Conservation (phyloP, 805 yeast genomes). For the Lachancea meyersii region DNA sequence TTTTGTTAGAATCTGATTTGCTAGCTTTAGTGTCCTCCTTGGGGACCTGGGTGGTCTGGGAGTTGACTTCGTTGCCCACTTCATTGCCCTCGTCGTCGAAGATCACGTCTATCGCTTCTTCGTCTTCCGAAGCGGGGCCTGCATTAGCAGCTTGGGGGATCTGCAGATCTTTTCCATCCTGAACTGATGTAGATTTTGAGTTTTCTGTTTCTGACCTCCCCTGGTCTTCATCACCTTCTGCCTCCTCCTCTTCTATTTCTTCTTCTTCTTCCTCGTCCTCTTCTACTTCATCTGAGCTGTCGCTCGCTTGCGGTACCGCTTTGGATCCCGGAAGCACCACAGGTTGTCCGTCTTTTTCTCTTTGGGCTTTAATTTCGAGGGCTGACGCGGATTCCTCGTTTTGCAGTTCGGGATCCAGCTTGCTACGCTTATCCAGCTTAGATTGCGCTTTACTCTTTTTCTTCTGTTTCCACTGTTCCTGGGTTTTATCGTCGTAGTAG, state of each 20-base stretch:
- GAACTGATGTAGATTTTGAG: slow-evolving; percentile 12
- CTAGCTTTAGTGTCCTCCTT: slow-evolving; percentile 11
- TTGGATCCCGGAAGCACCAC: slow-evolving; percentile 36
- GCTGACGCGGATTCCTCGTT: slow-evolving; percentile 49
- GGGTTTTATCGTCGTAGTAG: slow-evolving; percentile 85
- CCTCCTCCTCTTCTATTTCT: slow-evolving; percentile 19
- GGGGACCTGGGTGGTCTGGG: background rate
- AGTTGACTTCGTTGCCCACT: slow-evolving; percentile 15
- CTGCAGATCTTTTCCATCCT: slow-evolving; percentile 7
- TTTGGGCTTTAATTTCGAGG: slow-evolving; percentile 50
- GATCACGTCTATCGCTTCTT: slow-evolving; percentile 36
- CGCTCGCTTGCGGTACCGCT: slow-evolving; percentile 14
- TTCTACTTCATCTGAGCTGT: slow-evolving; percentile 4
- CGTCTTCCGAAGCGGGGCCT: slow-evolving; percentile 17
- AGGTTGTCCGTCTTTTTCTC: slow-evolving; percentile 48
- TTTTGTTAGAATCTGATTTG: no score
- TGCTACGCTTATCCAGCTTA: slow-evolving; percentile 55
- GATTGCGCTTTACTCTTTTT: slow-evolving; percentile 64
- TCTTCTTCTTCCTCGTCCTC: slow-evolving; percentile 6
- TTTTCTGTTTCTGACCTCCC: background rate
- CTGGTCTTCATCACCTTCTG: slow-evolving; percentile 18
- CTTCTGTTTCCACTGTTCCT: slow-evolving; percentile 85
- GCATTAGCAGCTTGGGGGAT: slow-evolving; percentile 5
- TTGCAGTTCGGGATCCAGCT: slow-evolving; percentile 63
- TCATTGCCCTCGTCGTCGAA: slow-evolving; percentile 73